phyloP scores from a whole-genome alignment of 1,139 yeast species.

The Pichia kudriavzevii region DNA sequence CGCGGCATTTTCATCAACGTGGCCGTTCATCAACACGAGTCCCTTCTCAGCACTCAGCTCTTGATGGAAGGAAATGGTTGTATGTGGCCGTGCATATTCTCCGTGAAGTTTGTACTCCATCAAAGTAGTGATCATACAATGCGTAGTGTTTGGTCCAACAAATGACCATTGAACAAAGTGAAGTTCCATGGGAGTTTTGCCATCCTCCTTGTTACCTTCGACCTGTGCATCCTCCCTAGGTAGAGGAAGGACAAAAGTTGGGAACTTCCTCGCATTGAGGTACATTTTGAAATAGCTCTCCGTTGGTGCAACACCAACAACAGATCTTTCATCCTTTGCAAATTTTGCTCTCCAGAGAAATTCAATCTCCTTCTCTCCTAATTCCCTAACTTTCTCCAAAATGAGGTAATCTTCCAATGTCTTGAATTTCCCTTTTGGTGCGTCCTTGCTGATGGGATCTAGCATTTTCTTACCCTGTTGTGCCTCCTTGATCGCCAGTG shows the following conservation, averaged over 20 bases:
- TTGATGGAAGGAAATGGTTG: conserved; percentile 80
- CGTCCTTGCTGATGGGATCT: conserved; percentile 43
- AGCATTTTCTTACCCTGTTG: conserved; percentile 22
- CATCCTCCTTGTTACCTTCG: conserved; percentile 31
- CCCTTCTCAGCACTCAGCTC: conserved; percentile 60
- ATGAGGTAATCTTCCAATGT: conserved; percentile 66
- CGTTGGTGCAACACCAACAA: conserved; percentile 58
- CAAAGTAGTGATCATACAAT: conserved; percentile 84
- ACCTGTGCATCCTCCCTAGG: conserved; percentile 34
- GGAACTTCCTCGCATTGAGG: conserved; percentile 63
- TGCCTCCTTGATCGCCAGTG: conserved; percentile 28
- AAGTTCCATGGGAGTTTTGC: conserved; percentile 49
- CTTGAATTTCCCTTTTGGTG: conserved; percentile 54
- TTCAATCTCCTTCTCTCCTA: conserved; percentile 62
- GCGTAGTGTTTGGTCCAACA: conserved; percentile 77
- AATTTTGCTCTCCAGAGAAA: conserved; percentile 88
- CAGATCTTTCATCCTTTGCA: conserved; percentile 46
- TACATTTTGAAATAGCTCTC: conserved; percentile 54
- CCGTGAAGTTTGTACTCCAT: conserved; percentile 88
- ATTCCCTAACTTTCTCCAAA: conserved; percentile 51
- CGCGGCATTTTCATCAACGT: conserved; percentile 63
- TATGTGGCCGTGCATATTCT: conserved; percentile 93
- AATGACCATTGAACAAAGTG: conserved; percentile 94
- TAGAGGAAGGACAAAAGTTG: conserved; percentile 66
- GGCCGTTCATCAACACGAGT: conserved; percentile 81